A percentile compares a stretch with the other conserved stretches of the same genome.
These are phyloP conservation scores for Podospora sp. DNA, from an alignment of 495 filamentous ascomycete species.

Conservation along the genomic window DNA sequence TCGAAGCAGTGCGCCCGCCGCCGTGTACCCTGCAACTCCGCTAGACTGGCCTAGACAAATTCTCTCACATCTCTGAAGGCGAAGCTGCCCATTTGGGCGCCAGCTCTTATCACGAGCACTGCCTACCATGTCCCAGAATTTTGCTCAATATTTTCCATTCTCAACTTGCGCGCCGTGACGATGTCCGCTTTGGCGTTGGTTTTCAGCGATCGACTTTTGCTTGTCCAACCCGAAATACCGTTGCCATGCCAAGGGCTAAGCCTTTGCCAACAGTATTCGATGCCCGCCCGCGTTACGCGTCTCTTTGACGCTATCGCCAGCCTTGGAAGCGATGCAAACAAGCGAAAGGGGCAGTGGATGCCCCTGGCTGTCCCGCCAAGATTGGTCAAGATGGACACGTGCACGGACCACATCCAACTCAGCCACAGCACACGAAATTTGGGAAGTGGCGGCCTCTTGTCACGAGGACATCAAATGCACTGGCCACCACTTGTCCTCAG, in stretches of 20 bases:
- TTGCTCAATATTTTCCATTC: too few species aligned
- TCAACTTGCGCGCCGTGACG: too few species aligned
- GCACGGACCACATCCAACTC: background rate
- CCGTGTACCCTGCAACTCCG: too few species aligned
- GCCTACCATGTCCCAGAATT: too few species aligned
- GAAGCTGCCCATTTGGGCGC: too few species aligned
- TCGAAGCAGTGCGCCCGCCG: too few species aligned
- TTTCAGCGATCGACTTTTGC: too few species aligned
- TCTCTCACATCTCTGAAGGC: too few species aligned
- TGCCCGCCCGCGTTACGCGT: background rate
- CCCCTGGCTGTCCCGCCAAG: background rate
- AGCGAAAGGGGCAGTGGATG: background rate
- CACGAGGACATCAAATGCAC: background rate
- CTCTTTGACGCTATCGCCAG: background rate
- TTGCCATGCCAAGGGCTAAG: background rate
- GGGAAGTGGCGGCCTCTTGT: background rate
- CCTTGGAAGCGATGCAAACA: background rate
- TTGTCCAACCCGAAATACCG: background rate
- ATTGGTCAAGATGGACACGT: background rate
- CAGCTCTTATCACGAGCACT: too few species aligned
- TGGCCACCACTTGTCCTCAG: background rate
- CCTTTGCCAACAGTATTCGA: background rate
- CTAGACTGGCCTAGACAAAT: too few species aligned
- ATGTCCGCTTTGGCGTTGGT: too few species aligned
- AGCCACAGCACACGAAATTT: background rate